Evolutionary conservation across 805 yeast species (phyloP), one percentile per base, ranked within the genome.

Genomic region (Candida odintsovae): DNA sequence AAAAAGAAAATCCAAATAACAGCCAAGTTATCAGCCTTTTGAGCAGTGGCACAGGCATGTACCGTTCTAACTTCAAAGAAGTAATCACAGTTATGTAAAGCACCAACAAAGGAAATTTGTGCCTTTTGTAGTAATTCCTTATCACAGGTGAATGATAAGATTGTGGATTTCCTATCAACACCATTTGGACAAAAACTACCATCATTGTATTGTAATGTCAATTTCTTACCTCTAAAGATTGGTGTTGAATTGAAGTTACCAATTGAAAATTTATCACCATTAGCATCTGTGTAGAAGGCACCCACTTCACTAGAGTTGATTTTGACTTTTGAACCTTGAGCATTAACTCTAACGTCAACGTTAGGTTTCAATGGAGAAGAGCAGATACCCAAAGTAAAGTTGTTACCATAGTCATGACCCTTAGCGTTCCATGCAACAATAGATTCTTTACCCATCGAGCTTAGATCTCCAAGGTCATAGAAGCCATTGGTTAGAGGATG

Each of bases 11-110:
- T 80, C 70, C 86, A 78, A 44, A 84, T 73, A 3, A 83, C 80
- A 16, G 83, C 82, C 45, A 77, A 64, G 49, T 84, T 80, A 57
- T 82, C 83, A 12, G 74, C 77, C 54, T 80, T 76, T 43, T 82
- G 80, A 10, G 86, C 80, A 1, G 90, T 83, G 0, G 95, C 87
- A 64, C 97, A 89, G 0, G 95, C 96, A 65, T 83, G 85, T 38
- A 86, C 80, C 4, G 95, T 86, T 53, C 89, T 68, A 28, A 88
- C 89, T 59, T 89, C 96, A 62, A 89, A 89, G 58, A 83, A 77
- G 63, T 86, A 89, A 33, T 83, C 79, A 65, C 97, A 89, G 51
- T 89, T 86, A 61, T 87, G 77, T 38, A 78, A 58, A 7, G 80
- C 79, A 2, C 94, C 94, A 28, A 89, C 75, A 61, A 74, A 88